These are phyloP conservation scores for Eucommia ulmoides DNA, from an alignment of 257 asterid species.

Conservation along the genomic window DNA sequence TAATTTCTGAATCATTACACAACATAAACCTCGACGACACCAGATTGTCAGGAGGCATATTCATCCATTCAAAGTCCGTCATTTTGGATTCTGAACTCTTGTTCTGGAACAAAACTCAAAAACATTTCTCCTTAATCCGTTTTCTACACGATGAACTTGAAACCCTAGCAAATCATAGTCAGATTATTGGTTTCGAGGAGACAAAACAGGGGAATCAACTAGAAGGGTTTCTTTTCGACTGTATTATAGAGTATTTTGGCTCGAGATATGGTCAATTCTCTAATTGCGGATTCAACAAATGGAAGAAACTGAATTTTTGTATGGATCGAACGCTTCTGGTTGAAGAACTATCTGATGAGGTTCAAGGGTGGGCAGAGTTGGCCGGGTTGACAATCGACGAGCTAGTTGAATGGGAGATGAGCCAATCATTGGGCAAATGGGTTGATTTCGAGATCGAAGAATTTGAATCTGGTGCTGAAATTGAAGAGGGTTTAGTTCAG, in stretches of 20 bases:
- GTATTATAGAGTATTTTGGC: conserved; percentile 52
- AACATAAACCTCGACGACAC: conserved; percentile 22
- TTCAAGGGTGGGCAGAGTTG: conserved; percentile 50
- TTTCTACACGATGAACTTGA: conserved; percentile 61
- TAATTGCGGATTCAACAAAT: conserved; percentile 24
- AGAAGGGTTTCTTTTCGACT: conserved; percentile 45
- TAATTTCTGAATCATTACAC: conserved; percentile 45
- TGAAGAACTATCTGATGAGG: conserved; percentile 43
- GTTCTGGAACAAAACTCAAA: conserved; percentile 25
- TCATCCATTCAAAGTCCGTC: conserved; percentile 42
- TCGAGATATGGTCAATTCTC: conserved; percentile 30
- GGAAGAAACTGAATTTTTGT: conserved; percentile 35
- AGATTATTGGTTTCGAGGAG: conserved; percentile 30
- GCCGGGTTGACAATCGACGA: conserved; percentile 40
- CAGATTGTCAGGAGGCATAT: conserved; percentile 41
- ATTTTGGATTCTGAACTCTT: conserved; percentile 56
- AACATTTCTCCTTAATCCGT: conserved; percentile 38
- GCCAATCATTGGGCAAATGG: conserved; percentile 52
- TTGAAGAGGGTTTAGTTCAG: conserved; percentile 40
- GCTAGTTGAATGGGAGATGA: conserved; percentile 63
- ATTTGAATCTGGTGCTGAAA: conserved; percentile 49
- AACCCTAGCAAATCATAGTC: conserved; percentile 49
- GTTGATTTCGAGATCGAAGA: conserved; percentile 41
- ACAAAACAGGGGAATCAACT: conserved; percentile 27
- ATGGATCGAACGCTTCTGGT: conserved; percentile 38